phyloP scores from a whole-genome alignment of 768 basidiomycete genomes.

The Calocybe cyanea region DNA sequence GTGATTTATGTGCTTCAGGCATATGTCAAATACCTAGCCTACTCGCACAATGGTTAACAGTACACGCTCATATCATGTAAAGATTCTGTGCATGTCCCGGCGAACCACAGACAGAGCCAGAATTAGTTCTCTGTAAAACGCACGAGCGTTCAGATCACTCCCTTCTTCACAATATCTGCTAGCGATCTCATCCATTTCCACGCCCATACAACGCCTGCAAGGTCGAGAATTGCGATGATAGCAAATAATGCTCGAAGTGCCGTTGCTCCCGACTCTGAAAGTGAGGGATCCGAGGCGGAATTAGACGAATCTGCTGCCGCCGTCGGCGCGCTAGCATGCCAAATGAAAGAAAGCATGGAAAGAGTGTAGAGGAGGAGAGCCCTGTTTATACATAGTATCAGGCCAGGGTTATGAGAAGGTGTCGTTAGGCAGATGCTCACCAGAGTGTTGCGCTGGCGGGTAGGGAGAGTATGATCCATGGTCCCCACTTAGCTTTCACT shows the following conservation, averaged over 20 bases:
- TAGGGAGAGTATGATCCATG: background rate
- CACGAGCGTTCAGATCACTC: too few relatives aligned
- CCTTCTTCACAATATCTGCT: too few relatives aligned
- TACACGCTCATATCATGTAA: too few relatives aligned
- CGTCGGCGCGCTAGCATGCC: background rate
- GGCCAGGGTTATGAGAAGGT: too few relatives aligned
- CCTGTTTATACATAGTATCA: too few relatives aligned
- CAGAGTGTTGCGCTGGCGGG: background rate
- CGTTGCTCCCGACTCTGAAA: background rate
- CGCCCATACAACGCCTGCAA: background rate
- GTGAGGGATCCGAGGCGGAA: background rate
- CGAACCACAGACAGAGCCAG: too few relatives aligned
- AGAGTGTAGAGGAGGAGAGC: too few relatives aligned
- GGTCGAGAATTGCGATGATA: background rate
- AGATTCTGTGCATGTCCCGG: too few relatives aligned
- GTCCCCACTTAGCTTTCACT: background rate
- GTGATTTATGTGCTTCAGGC: too few relatives aligned
- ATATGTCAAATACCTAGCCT: too few relatives aligned
- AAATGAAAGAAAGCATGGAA: background rate
- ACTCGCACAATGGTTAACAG: too few relatives aligned
- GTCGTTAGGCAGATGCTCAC: background rate
- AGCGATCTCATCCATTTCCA: background rate
- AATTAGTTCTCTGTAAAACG: too few relatives aligned
- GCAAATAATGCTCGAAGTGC: background rate
- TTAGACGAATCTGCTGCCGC: background rate